These are phyloP conservation scores for Glomus cerebriforme DNA, from an alignment of 192 early-diverging fungal genomes.

Conservation along the genomic window DNA sequence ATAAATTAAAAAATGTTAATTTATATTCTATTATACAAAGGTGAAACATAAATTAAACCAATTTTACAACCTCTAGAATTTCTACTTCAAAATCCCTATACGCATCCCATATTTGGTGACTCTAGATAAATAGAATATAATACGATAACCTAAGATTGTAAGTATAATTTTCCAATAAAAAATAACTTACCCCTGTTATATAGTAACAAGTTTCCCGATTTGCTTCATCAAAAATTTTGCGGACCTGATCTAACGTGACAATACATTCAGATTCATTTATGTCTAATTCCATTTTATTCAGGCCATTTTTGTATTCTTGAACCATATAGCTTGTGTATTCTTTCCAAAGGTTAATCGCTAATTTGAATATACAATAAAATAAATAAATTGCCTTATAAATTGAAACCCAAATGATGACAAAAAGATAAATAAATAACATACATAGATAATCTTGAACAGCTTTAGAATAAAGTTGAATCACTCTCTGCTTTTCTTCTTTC, in stretches of 20 bases:
- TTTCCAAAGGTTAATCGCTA: constrained; percentile 71
- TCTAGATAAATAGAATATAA: constrained; percentile 35
- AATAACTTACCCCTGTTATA: constrained; percentile 49
- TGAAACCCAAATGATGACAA: not conserved
- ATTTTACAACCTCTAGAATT: constrained; percentile 41
- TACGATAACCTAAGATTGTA: not conserved
- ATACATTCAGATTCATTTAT: constrained; percentile 39
- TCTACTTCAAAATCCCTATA: constrained; percentile 62
- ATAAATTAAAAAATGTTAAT: not conserved
- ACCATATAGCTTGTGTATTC: constrained; percentile 59
- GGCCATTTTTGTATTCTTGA: constrained; percentile 44
- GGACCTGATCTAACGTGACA: constrained; percentile 42
- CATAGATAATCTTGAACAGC: constrained; percentile 73
- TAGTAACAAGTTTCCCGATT: constrained; percentile 53
- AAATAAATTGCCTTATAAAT: not conserved
- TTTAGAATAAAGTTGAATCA: constrained; percentile 54
- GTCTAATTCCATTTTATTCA: not conserved
- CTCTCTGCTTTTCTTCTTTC: constrained; percentile 47
- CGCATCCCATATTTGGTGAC: constrained; percentile 64
- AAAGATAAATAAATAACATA: constrained; percentile 38
- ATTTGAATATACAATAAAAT: not conserved
- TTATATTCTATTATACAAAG: not conserved
- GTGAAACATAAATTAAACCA: not conserved
- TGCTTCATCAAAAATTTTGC: constrained; percentile 48
- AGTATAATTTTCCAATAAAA: not conserved